phyloP scores from a whole-genome alignment of 192 early-diverging fungal genomes.

The Chytriomyces confervae region DNA sequence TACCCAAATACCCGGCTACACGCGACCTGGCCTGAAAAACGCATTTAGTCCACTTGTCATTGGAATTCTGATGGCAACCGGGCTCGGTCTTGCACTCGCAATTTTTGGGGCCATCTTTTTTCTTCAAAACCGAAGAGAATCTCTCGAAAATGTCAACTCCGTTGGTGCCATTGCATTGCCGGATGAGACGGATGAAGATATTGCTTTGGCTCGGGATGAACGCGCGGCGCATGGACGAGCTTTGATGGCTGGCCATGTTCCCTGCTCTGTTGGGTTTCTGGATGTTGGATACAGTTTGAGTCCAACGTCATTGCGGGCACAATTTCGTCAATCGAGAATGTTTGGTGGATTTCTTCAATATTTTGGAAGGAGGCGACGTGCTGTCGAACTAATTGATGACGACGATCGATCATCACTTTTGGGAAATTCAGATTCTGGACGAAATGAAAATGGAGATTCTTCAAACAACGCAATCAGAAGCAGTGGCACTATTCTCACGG shows the following conservation, averaged over 20 bases:
- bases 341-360: conserved; percentile 19
- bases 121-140: conserved; percentile 15
- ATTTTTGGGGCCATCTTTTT: conserved; percentile 41
- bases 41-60: conserved; percentile 54
- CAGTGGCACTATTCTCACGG: conserved; percentile 63
- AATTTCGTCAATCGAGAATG: no score
- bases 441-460: neutral
- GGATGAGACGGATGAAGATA: conserved; percentile 21
- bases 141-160: neutral
- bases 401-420: neutral
- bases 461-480: neutral
- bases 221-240: conserved; percentile 3
- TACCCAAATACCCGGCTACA: no score
- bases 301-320: no score
- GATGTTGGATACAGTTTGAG: conserved; percentile 26
- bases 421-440: conserved; percentile 5
- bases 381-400: neutral
- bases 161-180: conserved; percentile 6
- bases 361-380: conserved; percentile 8
- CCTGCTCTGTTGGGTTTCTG: conserved; percentile 70
- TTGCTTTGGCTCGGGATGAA: neutral
- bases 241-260: conserved; percentile 77
- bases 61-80: conserved; percentile 49
- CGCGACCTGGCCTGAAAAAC: conserved; percentile 42
- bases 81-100: conserved; percentile 45